Base-by-base conservation (phyloP, 2,329 filamentous ascomycete genomes). In the Westerdykella ornata region DNA sequence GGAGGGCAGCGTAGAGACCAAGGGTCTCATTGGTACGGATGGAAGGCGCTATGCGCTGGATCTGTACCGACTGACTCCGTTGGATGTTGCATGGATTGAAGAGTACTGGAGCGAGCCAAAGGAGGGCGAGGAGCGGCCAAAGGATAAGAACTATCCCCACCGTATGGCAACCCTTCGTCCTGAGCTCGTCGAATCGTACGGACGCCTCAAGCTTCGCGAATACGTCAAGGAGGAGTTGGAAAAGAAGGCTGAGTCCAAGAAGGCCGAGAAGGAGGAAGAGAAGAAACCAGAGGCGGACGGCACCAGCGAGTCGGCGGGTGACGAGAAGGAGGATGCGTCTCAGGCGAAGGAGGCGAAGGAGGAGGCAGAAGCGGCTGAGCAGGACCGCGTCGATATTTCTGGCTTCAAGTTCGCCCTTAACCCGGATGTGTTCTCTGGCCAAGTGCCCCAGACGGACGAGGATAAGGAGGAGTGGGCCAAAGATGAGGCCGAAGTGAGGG, bases 41-140 rank as follows among this genome's bases (percentile, higher is more conserved):
- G 92, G 89, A 29, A 81, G 92, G 56, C 96, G 95, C 65, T 98
- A 98, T 62, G 87, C 96, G n/a, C 78, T 98, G 38, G 92, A 98
- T 59, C 72, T 98, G 39, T 98, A 98, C 72, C 82, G 92, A 43
- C 84, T 97, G 49, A 94, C 92, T 3, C 92, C 92, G 5, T 71
- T 97, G 43, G 92, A 98, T 66, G 81, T 96, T 42, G 68, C 76
- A 16, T 98, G 94, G 89, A 76, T 95, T 54, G 90, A 98, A 52
- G 82, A 90, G 62, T 74, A 80, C 52, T 76, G 77, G 58, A 65
- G 61, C 44, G 66, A 68, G 42, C 57, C 61, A 3, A 60, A 67
- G 44, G 63, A 65, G n/a, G 70, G 66, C n/a, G 73, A 75, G 38
- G 74, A 47, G 62, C 69, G 71, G 41, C 69, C 66, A 8, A 69